Evolutionary conservation across 768 basidiomycete species (phyloP).

Genomic region (Rossbeevera mucosa): DNA sequence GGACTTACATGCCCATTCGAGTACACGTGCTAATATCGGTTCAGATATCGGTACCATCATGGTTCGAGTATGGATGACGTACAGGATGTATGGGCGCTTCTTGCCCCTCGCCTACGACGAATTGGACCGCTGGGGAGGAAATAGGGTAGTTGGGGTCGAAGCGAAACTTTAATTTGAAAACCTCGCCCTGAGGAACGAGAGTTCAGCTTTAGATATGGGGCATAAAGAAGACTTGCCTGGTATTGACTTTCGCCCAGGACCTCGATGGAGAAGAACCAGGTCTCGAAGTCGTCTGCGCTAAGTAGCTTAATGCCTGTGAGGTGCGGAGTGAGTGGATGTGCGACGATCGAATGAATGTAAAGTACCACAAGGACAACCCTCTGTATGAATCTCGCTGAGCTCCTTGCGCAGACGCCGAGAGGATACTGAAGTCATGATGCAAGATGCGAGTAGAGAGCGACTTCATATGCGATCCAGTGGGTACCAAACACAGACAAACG

Average conservation of each 20-base stretch:
- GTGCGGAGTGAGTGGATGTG: slow-evolving; percentile 2
- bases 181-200: slow-evolving; percentile 53
- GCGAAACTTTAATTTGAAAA: slow-evolving; percentile 73
- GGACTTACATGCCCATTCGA: slow-evolving; percentile 76
- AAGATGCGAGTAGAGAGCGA: slow-evolving; percentile 7
- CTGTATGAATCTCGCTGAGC: slow-evolving; percentile 58
- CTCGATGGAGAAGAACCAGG: slow-evolving; percentile 76
- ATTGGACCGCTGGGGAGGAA: slow-evolving; percentile 82
- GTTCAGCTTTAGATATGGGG: neutral
- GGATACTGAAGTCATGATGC: slow-evolving; percentile 58
- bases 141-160: slow-evolving; percentile 84
- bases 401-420: slow-evolving; percentile 67
- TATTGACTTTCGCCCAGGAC: slow-evolving; percentile 83
- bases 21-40: slow-evolving; percentile 65
- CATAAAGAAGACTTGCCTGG: slow-evolving; percentile 40
- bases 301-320: slow-evolving; percentile 64
- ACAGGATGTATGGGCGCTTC: slow-evolving; percentile 80
- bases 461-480: slow-evolving; percentile 6
- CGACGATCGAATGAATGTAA: neutral
- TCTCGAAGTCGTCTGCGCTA: slow-evolving; percentile 71
- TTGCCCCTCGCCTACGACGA: slow-evolving; percentile 60
- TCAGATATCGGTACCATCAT: slow-evolving; percentile 8
- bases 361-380: slow-evolving; percentile 65
- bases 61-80: slow-evolving; percentile 26
- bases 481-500: slow-evolving; percentile 39